These are phyloP conservation scores for Fraxinus dipetala DNA, from an alignment of 305 asterid genomes.

Conservation along the genomic window DNA sequence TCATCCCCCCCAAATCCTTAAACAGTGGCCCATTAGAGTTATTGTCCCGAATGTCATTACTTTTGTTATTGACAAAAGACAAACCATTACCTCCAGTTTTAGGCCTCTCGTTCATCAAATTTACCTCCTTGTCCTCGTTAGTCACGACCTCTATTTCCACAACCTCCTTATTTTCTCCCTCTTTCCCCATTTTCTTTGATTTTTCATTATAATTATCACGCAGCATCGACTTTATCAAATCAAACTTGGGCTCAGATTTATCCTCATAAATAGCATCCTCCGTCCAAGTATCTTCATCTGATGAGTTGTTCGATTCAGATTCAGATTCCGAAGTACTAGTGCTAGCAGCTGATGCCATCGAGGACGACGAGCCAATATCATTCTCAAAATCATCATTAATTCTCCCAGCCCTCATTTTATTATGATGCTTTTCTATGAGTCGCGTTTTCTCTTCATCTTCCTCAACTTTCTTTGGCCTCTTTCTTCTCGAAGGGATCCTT, in stretches of 20 bases:
- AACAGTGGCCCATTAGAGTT: slow-evolving; percentile 48
- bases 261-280: slow-evolving; percentile 56
- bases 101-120: too few species aligned
- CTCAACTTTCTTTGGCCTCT: slow-evolving; percentile 39
- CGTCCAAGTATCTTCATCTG: slow-evolving; percentile 42
- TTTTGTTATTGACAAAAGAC: slow-evolving; percentile 9
- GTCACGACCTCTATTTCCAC: slow-evolving; percentile 40
- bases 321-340: slow-evolving; percentile 25
- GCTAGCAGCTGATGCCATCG: slow-evolving; percentile 34
- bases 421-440: slow-evolving; percentile 39
- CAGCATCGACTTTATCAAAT: slow-evolving; percentile 65
- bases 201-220: slow-evolving; percentile 47
- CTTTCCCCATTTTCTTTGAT: slow-evolving; percentile 30
- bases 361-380: slow-evolving; percentile 39
- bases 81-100: slow-evolving; percentile 1
- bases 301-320: slow-evolving; percentile 31
- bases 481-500: slow-evolving; percentile 20
- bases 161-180: slow-evolving; percentile 23
- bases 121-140: too few species aligned
- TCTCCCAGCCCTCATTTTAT: slow-evolving; percentile 22
- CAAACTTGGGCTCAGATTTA: slow-evolving; percentile 58
- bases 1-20: slow-evolving; percentile 86
- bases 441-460: slow-evolving; percentile 40
- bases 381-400: slow-evolving; percentile 19
- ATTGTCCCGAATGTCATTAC: not conserved